phyloP scores from a whole-genome alignment of 345 rosid genomes.

The Raphanus sativus region DNA sequence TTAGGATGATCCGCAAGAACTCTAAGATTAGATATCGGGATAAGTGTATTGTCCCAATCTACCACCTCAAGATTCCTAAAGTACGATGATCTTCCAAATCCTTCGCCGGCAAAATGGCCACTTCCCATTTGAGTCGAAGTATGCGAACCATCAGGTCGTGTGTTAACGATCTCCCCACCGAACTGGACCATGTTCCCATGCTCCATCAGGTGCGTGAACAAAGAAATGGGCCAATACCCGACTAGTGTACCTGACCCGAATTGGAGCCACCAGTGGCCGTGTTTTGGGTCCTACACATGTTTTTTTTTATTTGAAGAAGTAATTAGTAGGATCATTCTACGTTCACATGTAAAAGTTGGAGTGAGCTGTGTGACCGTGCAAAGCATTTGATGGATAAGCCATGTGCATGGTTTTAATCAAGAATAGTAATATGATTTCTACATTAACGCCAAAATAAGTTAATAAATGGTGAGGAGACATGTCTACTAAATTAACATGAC shows the following conservation, averaged over 20 bases:
- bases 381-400: constrained; percentile 9
- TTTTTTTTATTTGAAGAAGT: neutral
- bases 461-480: constrained; percentile 1
- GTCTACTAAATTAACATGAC: constrained; percentile 5
- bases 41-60: constrained; percentile 91
- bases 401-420: constrained; percentile 28
- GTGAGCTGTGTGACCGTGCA: constrained; percentile 24
- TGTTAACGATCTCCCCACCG: constrained; percentile 91
- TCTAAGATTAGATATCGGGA: constrained; percentile 61
- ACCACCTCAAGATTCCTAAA: constrained; percentile 85
- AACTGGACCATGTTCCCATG: constrained; percentile 95
- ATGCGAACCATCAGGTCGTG: constrained; percentile 71
- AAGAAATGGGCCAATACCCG: constrained; percentile 91
- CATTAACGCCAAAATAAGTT: neutral
- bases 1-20: constrained; percentile 88
- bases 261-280: constrained; percentile 99
- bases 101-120: constrained; percentile 90
- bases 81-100: constrained; percentile 90
- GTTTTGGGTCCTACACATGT: constrained; percentile 82
- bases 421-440: neutral
- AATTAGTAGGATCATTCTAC: neutral
- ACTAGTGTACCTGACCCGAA: constrained; percentile 89
- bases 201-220: constrained; percentile 81
- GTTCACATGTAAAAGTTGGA: neutral
- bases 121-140: constrained; percentile 96